These are phyloP conservation scores for Scolecobasidium constrictum DNA, from an alignment of 2,329 filamentous ascomycete genomes.

Conservation along the genomic window DNA sequence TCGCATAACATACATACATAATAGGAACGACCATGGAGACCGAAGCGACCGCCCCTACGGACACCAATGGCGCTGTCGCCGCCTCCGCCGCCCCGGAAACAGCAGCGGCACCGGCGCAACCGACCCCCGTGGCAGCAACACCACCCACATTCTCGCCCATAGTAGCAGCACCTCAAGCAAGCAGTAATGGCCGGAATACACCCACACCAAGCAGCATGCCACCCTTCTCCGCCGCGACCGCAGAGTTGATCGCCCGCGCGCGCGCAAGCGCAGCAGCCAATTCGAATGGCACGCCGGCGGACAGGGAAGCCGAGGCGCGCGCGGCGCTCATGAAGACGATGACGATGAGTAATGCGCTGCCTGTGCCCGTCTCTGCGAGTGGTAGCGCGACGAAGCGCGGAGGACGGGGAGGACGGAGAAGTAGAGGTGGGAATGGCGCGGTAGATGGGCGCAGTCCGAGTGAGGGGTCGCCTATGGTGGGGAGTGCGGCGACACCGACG, in stretches of 20 bases:
- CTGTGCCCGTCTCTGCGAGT: conserved; percentile 25
- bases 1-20: too few relatives aligned
- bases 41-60: too few relatives aligned
- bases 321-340: conserved; percentile 35
- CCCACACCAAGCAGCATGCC: conserved; percentile 2
- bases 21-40: too few relatives aligned
- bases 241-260: conserved; percentile 6
- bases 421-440: conserved; percentile 22
- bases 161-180: neutral
- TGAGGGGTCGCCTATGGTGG: too few relatives aligned
- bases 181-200: neutral
- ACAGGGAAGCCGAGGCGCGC: conserved; percentile 35
- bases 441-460: conserved; percentile 18
- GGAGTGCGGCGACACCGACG: conserved; percentile 9
- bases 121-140: neutral
- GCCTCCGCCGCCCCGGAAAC: neutral
- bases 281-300: conserved; percentile 13
- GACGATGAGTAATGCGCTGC: conserved; percentile 32
- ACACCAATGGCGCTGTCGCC: too few relatives aligned
- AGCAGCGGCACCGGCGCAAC: neutral
- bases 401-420: conserved; percentile 14
- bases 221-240: conserved; percentile 3
- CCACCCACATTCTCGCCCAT: neutral
- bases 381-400: conserved; percentile 18
- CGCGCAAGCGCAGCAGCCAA: neutral